phyloP scores from a whole-genome alignment of 2,329 filamentous ascomycete genomes.

The Talaromyces islandicus region DNA sequence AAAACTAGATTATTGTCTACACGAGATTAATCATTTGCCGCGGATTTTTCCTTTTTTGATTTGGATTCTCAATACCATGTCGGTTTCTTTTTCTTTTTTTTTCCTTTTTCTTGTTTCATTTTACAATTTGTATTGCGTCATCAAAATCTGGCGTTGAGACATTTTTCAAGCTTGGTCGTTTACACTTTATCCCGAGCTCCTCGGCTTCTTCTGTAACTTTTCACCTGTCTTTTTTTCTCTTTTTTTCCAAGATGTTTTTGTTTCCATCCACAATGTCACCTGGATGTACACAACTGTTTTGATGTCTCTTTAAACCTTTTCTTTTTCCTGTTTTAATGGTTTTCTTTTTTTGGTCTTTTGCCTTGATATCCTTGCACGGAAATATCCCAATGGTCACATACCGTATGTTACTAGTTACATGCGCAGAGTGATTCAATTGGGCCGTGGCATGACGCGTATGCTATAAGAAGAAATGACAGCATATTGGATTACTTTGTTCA shows the following conservation, averaged over 20 bases:
- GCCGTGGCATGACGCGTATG: not conserved
- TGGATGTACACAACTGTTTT: not conserved
- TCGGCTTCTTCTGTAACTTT: conserved; percentile 17
- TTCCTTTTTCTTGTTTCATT: conserved; percentile 4
- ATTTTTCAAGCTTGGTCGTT: conserved; percentile 28
- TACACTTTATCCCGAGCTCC: conserved; percentile 17
- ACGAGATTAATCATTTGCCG: conserved; percentile 14
- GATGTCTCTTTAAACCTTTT: not conserved
- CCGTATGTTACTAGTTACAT: not conserved
- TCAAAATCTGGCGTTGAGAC: conserved; percentile 29
- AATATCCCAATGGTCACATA: not conserved
- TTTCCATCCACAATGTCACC: not conserved
- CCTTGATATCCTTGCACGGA: not conserved
- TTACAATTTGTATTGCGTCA: conserved; percentile 20
- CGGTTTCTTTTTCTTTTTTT: conserved; percentile 7
- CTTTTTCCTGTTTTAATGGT: not conserved
- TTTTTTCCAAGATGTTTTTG: not conserved
- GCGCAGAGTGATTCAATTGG: not conserved
- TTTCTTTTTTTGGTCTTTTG: no score
- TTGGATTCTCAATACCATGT: conserved; percentile 11
- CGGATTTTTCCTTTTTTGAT: conserved; percentile 16
- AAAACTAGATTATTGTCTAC: conserved; percentile 10
- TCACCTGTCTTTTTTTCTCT: not conserved
- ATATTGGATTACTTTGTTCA: not conserved
- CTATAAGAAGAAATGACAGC: not conserved